Percentiles rank a stretch among this genome's conserved stretches.
Evolutionary conservation across 2,329 filamentous ascomycete species (phyloP).

Genomic region (Curvularia lunata): DNA sequence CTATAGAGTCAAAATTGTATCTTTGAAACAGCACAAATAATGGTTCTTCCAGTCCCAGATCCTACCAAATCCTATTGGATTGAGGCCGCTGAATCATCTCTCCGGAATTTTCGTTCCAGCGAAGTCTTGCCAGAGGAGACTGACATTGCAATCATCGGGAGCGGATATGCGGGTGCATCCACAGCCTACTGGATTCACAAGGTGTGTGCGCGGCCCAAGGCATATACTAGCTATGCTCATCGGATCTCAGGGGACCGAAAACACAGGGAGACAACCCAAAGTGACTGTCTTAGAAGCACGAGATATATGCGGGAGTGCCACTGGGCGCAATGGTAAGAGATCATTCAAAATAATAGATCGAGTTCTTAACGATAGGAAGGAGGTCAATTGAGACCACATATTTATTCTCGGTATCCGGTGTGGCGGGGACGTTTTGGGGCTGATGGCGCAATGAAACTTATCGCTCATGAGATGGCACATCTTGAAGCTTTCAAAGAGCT

Average conservation of each 20-base stretch:
- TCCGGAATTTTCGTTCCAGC: conserved; percentile 17
- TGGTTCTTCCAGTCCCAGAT: not conserved
- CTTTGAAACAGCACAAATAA: too few species aligned
- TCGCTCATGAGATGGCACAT: conserved; percentile 5
- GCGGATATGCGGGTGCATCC: conserved; percentile 19
- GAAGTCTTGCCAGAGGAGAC: conserved; percentile 14
- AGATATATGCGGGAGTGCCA: conserved; percentile 18
- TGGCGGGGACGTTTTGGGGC: conserved; percentile 17
- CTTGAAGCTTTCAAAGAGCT: too few species aligned
- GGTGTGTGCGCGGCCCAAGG: conserved; percentile 7
- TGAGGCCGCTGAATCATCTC: conserved; percentile 18
- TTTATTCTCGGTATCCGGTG: conserved; percentile 18
- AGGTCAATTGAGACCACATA: conserved; percentile 20
- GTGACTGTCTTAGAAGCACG: conserved; percentile 19
- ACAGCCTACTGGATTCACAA: conserved; percentile 23
- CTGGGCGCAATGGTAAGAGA: conserved; percentile 19
- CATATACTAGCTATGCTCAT: conserved; percentile 2
- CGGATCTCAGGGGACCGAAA: not conserved
- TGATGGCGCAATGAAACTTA: conserved; percentile 19
- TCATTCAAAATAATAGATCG: not conserved
- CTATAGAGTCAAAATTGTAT: too few species aligned
- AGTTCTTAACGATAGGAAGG: conserved; percentile 2
- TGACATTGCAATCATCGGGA: conserved; percentile 23
- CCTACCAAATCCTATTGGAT: conserved; percentile 22
- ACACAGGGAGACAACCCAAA: conserved; percentile 18